phyloP scores from a whole-genome alignment of 805 yeast species.

The Wickerhamomyces hampshirensis region DNA sequence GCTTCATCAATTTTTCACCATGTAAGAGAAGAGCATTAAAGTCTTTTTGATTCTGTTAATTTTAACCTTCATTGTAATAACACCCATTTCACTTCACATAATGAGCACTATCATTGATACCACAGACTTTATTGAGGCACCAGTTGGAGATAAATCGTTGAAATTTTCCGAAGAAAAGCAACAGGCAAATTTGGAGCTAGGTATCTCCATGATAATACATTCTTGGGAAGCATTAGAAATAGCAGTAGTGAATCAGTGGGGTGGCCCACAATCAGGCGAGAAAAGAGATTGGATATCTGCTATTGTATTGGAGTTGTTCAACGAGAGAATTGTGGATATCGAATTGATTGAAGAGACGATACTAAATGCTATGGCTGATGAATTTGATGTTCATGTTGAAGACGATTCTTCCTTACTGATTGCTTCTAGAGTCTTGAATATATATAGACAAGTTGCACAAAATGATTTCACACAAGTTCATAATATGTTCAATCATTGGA shows the following conservation, averaged over 20 bases:
- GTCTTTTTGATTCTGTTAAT: no score
- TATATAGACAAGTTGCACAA: constrained; percentile 59
- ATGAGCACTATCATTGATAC: constrained; percentile 27
- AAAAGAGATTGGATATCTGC: constrained; percentile 95
- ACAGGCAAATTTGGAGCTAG: constrained; percentile 86
- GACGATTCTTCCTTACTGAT: constrained; percentile 81
- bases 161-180: constrained; percentile 53
- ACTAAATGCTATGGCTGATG: constrained; percentile 89
- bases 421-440: constrained; percentile 58
- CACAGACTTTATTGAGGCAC: constrained; percentile 52
- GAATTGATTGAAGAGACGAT: constrained; percentile 80
- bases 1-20: no score
- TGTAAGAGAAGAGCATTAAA: no score
- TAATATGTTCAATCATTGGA: constrained; percentile 53
- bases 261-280: constrained; percentile 86
- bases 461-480: constrained; percentile 54
- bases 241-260: constrained; percentile 94
- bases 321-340: constrained; percentile 62
- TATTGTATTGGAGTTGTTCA: constrained; percentile 72
- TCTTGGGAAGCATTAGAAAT: constrained; percentile 83
- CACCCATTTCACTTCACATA: no score
- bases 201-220: constrained; percentile 87
- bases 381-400: constrained; percentile 83
- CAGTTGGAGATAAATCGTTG: constrained; percentile 34
- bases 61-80: no score